Evolutionary conservation across 805 yeast species (phyloP), one percentile per base, ranked within the genome.

Genomic region (Wickerhamiella musiphila): DNA sequence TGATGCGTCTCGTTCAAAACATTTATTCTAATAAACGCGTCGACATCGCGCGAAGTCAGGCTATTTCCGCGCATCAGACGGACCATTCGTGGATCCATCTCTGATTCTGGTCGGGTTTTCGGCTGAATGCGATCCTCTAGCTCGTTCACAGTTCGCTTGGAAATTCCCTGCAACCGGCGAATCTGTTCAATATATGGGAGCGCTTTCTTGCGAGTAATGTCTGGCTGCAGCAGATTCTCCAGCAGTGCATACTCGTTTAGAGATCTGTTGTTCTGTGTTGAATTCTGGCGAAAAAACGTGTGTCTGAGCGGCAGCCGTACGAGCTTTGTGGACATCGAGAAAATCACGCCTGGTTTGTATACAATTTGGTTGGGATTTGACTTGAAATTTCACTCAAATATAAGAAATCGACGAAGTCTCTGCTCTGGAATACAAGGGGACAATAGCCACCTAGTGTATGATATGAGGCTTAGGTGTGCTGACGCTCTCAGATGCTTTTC

Each of bases 1-100:
- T 32, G 42, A 12, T 38, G 28, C n/a, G 22, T 33, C 11, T 28
- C 29, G n/a, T 28, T 33, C 3, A 39, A 21, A 15, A 41, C 42
- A 26, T 40, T 33, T 6, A 33, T 26, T 9, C 35, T 34, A 23
- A 47, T 37, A 35, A 43, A 47, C 26, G 26, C 24, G 19, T 41
- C 46, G 26, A 48, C 34, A n/a, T 44, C 44, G 4, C 33, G 23
- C 12, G 42, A 20, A 26, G 43, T 26, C 24, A 47, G 35, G 3
- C 45, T 32, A 9, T 46, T 31, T 21, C 38, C 24, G 11, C 22
- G 27, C 34, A 41, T 34, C 6, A 43, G 32, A 10, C 17, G 26
- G 4, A 18, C 32, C 17, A 43, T 26, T 12, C 35, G 38, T 8
- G 28, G 32, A 18, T 34, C 31, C 16, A 32, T 28, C 10, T 23